These are phyloP conservation scores for Mortierella sp. DNA, from an alignment of 371 early-diverging fungal species.

Conservation along the genomic window DNA sequence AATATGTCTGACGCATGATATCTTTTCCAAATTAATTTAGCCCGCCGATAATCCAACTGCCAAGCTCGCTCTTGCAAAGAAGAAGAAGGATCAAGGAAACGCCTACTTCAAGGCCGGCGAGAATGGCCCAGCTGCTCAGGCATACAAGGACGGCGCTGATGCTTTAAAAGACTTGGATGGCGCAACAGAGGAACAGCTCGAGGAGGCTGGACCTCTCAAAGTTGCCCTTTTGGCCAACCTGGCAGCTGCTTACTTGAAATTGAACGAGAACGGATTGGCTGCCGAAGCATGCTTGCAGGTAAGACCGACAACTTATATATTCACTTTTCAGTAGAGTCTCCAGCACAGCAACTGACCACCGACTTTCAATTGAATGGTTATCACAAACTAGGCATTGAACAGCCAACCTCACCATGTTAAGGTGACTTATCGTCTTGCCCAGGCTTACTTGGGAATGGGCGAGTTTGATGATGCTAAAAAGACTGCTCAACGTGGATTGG, in stretches of 20 bases:
- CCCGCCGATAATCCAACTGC: constrained; percentile 51
- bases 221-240: constrained; percentile 43
- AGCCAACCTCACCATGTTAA: constrained; percentile 71
- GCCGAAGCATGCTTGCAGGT: constrained; percentile 34
- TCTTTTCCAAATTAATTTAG: constrained; percentile 15
- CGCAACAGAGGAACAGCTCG: constrained; percentile 33
- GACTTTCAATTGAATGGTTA: not conserved
- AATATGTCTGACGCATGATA: not conserved
- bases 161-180: constrained; percentile 29
- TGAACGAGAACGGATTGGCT: constrained; percentile 52
- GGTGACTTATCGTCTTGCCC: constrained; percentile 71
- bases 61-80: constrained; percentile 59
- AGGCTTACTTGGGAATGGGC: constrained; percentile 65
- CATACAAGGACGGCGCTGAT: constrained; percentile 54
- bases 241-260: constrained; percentile 52
- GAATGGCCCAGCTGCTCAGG: constrained; percentile 37
- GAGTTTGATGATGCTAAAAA: constrained; percentile 67
- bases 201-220: constrained; percentile 32
- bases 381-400: constrained; percentile 56
- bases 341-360: not conserved
- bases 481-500: constrained; percentile 61
- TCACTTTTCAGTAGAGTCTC: not conserved
- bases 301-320: not conserved
- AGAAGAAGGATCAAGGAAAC: constrained; percentile 70
- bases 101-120: constrained; percentile 59